A percentile compares a stretch with the other conserved stretches of the same genome.
Evolutionary conservation across 768 basidiomycete species (phyloP).

Genomic region (Pleurotus pulmonarius): DNA sequence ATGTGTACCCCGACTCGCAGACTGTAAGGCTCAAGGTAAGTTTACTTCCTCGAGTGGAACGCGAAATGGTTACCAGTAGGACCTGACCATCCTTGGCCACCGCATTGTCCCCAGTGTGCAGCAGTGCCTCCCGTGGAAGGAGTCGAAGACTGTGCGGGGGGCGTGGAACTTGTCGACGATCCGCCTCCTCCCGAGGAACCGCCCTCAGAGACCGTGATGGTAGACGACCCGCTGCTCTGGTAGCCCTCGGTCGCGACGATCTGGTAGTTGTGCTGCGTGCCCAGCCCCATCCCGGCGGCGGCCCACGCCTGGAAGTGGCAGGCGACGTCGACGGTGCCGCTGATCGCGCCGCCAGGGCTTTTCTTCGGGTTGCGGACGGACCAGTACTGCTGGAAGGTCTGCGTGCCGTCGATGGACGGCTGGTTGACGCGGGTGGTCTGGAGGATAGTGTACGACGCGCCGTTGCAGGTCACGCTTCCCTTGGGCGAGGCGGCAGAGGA

Average conservation of each 20-base stretch:
- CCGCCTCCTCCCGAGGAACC: constrained; percentile 10
- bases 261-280: constrained; percentile 38
- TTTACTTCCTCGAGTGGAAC: too few species aligned
- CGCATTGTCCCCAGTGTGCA: constrained; percentile 26
- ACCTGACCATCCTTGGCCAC: constrained; percentile 27
- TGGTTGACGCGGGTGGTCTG: constrained; percentile 31
- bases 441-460: constrained; percentile 39
- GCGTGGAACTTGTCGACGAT: constrained; percentile 13
- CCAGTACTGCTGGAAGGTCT: constrained; percentile 45
- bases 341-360: constrained; percentile 10
- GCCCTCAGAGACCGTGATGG: constrained; percentile 11
- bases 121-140: constrained; percentile 12
- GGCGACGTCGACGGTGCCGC: constrained; percentile 29
- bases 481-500: constrained; percentile 22
- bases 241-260: constrained; percentile 46
- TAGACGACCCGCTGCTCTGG: constrained; percentile 37
- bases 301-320: constrained; percentile 44
- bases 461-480: constrained; percentile 38
- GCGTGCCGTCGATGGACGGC: constrained; percentile 38
- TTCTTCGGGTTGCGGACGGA: constrained; percentile 35
- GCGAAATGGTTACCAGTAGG: constrained; percentile 10
- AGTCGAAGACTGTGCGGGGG: constrained; percentile 6
- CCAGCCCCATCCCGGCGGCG: constrained; percentile 32
- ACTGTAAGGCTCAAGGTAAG: not conserved
- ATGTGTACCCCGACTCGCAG: constrained; percentile 17